Evolutionary conservation across 2,329 filamentous ascomycete genomes (phyloP), one percentile per base, ranked within the genome.

Genomic region (Monilinia vaccinii-corymbosi): DNA sequence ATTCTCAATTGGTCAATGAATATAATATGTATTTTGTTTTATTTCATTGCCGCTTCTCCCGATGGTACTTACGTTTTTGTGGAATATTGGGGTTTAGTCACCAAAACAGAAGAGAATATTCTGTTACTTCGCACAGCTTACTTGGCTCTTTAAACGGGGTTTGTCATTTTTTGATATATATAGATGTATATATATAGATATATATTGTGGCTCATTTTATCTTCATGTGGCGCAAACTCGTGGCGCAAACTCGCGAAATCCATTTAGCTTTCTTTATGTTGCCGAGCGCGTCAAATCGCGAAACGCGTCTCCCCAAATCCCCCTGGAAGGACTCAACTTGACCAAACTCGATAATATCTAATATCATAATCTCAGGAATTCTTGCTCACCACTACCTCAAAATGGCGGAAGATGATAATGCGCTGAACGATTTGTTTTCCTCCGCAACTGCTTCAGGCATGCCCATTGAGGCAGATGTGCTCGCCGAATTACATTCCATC

Each of bases 401-500:
- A 25, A 66, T 70, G 68, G 60, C 62, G 28, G 67, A 67, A 34
- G 61, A 55, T 16, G 63, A 65, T 40, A 46, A 51, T 6, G 67
- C 70, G 58, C 64, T 70, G 18, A 67, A 67, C 61, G 65, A 68
- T 55, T 65, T 66, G 18, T 72, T 72, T 61, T 62, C 64, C 8
- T 52, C 66, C 36, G 62, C 65, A 13, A 65, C 53, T 44, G 32
- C 21, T 31, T 61, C 59, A 25, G 46, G 62, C 23, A 58, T 58
- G 14, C 59, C 64, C 18, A 78, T 97, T 7, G 83, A 90, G 63
- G 77, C 85, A 64, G 93, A 97, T 73, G 82, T 97, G 60, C 77
- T 91, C 65, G 77, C 81, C 57, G 92, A 97, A 75, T 79, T 99
- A 66, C 82, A 88, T 71, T 95, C 91, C 61, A 95, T 96, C 72